A percentile compares a stretch with the other conserved stretches of the same genome.
Evolutionary conservation across 1,284 basidiomycete species (phyloP).

Genomic region (Rhizoctonia solani): DNA sequence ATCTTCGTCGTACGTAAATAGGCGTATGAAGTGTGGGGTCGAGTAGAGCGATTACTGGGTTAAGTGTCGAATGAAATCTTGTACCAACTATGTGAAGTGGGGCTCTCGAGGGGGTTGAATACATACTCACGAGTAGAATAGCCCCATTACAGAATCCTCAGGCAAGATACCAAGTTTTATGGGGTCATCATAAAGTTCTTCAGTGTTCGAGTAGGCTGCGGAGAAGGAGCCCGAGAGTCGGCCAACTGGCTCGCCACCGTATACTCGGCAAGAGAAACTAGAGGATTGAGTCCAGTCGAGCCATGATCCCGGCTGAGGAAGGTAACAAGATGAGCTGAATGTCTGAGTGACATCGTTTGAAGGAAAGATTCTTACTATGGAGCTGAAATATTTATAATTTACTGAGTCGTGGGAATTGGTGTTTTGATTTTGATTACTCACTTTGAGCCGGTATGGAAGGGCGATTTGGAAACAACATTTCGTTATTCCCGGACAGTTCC

Average conservation of each 20-base stretch:
- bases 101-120: neutral
- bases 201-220: neutral
- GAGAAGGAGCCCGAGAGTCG: conserved; percentile 8
- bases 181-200: conserved; percentile 40
- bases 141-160: conserved; percentile 41
- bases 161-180: conserved; percentile 42
- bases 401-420: neutral
- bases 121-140: conserved; percentile 44
- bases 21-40: conserved; percentile 47
- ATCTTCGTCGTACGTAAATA: conserved; percentile 44
- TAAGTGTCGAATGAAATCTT: conserved; percentile 37
- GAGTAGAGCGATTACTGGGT: conserved; percentile 43
- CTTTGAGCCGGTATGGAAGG: neutral
- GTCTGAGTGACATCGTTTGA: neutral
- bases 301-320: conserved; percentile 1
- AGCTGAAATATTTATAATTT: neutral
- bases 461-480: neutral
- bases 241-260: conserved; percentile 17
- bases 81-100: neutral
- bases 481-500: neutral
- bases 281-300: neutral
- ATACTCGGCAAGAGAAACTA: neutral
- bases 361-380: neutral
- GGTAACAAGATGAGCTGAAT: conserved; percentile 4
- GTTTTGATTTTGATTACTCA: neutral